Percentiles rank a stretch among this genome's conserved stretches.
These are phyloP conservation scores for Anthoceros angustus DNA, from an alignment of 225 moss, liverwort and hornwort species.

Conservation along the genomic window DNA sequence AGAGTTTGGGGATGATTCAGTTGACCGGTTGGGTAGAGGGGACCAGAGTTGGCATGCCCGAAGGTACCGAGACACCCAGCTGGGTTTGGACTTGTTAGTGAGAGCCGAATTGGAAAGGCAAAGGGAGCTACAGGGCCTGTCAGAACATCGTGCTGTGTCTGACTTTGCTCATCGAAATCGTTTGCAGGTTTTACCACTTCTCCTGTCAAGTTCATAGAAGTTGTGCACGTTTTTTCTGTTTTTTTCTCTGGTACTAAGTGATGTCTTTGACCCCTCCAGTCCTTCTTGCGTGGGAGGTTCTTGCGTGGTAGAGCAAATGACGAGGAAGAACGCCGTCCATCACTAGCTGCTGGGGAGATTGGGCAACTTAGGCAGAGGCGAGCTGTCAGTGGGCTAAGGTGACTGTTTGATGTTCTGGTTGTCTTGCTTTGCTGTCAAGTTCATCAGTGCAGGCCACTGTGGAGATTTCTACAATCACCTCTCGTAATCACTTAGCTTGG, in stretches of 20 bases:
- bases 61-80: slow-evolving; percentile 14
- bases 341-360: slow-evolving; percentile 59
- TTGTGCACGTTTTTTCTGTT: not conserved
- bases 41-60: slow-evolving; percentile 13
- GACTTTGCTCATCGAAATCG: slow-evolving; percentile 59
- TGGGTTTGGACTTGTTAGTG: slow-evolving; percentile 43
- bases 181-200: slow-evolving; percentile 34
- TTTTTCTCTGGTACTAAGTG: slow-evolving; percentile 4
- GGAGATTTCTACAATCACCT: not conserved
- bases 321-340: slow-evolving; percentile 35
- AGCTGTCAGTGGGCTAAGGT: slow-evolving; percentile 72
- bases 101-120: slow-evolving; percentile 61
- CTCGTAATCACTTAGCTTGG: too few species aligned
- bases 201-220: not conserved
- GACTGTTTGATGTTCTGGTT: not conserved
- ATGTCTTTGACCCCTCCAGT: slow-evolving; percentile 20
- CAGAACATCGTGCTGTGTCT: slow-evolving; percentile 52
- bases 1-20: slow-evolving; percentile 14
- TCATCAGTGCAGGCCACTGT: not conserved
- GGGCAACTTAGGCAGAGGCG: slow-evolving; percentile 59
- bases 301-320: slow-evolving; percentile 27
- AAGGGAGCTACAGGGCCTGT: slow-evolving; percentile 54
- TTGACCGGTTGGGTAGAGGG: slow-evolving; percentile 20
- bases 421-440: not conserved
- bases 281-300: slow-evolving; percentile 54